Conservation (phyloP, 805 yeast species). For the Nakazawaea peltata region DNA sequence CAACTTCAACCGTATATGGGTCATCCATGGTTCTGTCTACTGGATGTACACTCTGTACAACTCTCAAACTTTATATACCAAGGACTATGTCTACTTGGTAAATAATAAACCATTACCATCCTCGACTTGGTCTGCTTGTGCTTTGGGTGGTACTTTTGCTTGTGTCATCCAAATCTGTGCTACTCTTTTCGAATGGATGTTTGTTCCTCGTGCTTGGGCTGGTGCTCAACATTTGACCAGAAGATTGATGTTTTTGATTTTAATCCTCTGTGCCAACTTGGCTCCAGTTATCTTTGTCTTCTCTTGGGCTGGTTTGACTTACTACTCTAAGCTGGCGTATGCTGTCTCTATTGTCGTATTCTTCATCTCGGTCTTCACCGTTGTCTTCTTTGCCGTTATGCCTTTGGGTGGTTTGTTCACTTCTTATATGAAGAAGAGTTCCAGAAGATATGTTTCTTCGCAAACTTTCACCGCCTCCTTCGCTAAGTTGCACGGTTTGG, state of each 20-base stretch:
- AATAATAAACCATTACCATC: constrained; percentile 87
- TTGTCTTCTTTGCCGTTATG: constrained; percentile 85
- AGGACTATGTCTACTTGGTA: constrained; percentile 72
- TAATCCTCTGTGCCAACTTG: constrained; percentile 63
- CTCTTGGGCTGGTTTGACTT: constrained; percentile 64
- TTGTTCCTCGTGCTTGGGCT: constrained; percentile 97
- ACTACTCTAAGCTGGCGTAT: constrained; percentile 63
- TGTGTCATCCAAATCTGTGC: constrained; percentile 75
- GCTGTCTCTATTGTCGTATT: constrained; percentile 82
- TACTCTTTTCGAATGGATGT: constrained; percentile 87
- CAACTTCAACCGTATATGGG: constrained; percentile 97
- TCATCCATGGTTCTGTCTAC: constrained; percentile 79
- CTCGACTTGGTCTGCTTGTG: constrained; percentile 87
- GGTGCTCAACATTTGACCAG: constrained; percentile 96
- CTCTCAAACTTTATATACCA: constrained; percentile 86
- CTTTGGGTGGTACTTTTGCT: constrained; percentile 89
- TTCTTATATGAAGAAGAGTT: constrained; percentile 77
- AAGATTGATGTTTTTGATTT: constrained; percentile 68
- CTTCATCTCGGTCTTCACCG: constrained; percentile 78
- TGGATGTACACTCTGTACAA: constrained; percentile 96
- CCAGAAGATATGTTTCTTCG: constrained; percentile 85
- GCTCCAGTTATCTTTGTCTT: constrained; percentile 85
- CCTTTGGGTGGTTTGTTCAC: constrained; percentile 96
- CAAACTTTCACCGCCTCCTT: constrained; percentile 95
- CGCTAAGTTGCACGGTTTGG: constrained; percentile 72